Evolutionary conservation across 441 rosid genomes (phyloP), one percentile per base, ranked within the genome.

Genomic region (Croton laevigatus): DNA sequence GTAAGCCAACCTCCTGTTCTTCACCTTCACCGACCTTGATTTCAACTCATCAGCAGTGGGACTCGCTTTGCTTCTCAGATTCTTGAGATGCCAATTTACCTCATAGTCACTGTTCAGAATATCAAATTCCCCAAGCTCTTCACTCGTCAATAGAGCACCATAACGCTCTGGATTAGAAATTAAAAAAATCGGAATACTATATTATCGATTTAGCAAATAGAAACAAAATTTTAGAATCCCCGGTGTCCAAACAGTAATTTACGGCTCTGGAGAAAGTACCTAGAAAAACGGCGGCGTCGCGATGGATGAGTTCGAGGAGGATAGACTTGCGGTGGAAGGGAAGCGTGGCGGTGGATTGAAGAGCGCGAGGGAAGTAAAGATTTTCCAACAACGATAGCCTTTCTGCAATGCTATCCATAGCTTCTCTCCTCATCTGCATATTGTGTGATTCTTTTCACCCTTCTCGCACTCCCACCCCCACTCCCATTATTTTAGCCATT

Each of bases 351-450:
- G 80, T 59, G 14, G 89, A 73, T 49, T 84, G 91, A 45, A 85
- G 77, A 53, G 93, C 89, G 76, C 93, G 92, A 23, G 98, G 98
- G 76, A 86, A 94, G 80, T 94, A 94, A 68, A 94, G 98, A 45
- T 81, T 73, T 3, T 94, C 92, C 44, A 85, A 59, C 23, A 75
- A 76, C 6, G 97, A 94, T 3, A 91, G 84, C 82, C 97, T 87
- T 81, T 80, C 76, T 5, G 89, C 63, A 6, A 94, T 91, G 71
- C 70, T 84, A 68, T 86, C 91, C 69, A 73, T 88, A 62, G 87
- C 87, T 62, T 77, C 84, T 51, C 65, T 53, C 20, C 65, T 72
- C 59, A 87, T 67, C 55, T 80, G 76, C 85, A 76, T 52, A 10
- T 82, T 72, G n/a, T n/a, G n/a, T n/a, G n/a, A n/a, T n/a, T n/a